These are phyloP conservation scores for Backusella westeae DNA, from an alignment of 192 early-diverging fungal genomes.

Conservation along the genomic window DNA sequence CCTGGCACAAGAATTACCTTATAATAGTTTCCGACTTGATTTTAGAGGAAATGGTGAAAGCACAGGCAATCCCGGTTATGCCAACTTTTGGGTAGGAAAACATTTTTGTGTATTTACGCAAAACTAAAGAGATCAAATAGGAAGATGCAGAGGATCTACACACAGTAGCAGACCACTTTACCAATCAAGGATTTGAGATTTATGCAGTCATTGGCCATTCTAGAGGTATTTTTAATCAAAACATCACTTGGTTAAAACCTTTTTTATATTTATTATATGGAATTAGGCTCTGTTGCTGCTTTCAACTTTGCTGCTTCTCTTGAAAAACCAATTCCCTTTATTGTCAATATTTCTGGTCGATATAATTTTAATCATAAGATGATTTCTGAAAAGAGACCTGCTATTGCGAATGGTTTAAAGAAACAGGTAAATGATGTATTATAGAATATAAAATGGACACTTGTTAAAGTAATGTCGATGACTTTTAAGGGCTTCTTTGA, in stretches of 20 bases:
- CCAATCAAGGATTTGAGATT: neutral
- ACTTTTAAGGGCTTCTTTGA: conserved; percentile 29
- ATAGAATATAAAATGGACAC: neutral
- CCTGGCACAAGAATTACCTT: conserved; percentile 34
- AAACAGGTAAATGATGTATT: neutral
- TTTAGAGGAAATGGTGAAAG: conserved; percentile 41
- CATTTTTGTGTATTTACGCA: neutral
- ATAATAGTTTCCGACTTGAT: conserved; percentile 38
- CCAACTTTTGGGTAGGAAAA: neutral
- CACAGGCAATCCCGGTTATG: conserved; percentile 22
- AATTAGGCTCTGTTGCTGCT: neutral
- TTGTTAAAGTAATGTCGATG: neutral
- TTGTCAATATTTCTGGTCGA: conserved; percentile 11
- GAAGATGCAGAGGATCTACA: conserved; percentile 7
- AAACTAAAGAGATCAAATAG: neutral
- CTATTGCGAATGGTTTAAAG: neutral
- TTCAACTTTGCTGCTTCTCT: neutral
- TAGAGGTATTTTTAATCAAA: neutral
- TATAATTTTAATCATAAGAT: neutral
- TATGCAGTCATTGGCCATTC: conserved; percentile 1
- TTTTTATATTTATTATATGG: neutral
- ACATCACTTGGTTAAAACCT: neutral
- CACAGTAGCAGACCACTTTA: conserved; percentile 4
- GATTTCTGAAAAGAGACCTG: neutral
- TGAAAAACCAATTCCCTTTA: neutral